phyloP scores from a whole-genome alignment of 305 asterid species.

The Solanum hybrid region DNA sequence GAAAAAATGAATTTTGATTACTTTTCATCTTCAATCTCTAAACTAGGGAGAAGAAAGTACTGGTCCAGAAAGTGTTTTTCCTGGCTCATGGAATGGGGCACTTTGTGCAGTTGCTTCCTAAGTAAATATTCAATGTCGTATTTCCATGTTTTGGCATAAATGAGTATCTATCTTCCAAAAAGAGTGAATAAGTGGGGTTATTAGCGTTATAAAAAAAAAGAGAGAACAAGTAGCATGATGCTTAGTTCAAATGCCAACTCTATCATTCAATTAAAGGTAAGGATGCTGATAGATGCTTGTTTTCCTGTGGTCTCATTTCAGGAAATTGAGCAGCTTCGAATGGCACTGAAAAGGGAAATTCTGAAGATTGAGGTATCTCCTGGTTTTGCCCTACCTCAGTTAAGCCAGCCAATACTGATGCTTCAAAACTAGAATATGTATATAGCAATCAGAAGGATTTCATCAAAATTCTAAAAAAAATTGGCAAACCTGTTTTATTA shows the following conservation, averaged over 20 bases:
- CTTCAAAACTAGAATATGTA: neutral
- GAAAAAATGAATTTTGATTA: neutral
- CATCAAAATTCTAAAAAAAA: neutral
- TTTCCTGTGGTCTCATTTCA: slow-evolving; percentile 5
- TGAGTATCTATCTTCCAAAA: neutral
- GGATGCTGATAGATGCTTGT: neutral
- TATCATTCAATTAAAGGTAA: neutral
- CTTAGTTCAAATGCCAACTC: neutral
- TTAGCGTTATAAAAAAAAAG: neutral
- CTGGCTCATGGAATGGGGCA: neutral
- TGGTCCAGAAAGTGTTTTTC: neutral
- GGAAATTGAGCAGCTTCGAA: slow-evolving; percentile 36
- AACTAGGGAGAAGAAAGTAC: neutral
- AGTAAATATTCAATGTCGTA: neutral
- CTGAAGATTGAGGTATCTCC: slow-evolving; percentile 26
- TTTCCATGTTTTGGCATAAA: neutral
- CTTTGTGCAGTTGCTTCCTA: neutral
- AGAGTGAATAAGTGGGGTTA: neutral
- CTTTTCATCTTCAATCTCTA: neutral
- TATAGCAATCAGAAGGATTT: neutral
- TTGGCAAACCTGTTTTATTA: neutral
- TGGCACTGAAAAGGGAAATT: slow-evolving; percentile 27
- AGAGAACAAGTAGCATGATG: neutral
- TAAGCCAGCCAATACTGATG: neutral
- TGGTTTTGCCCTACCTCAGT: neutral